These are phyloP conservation scores for Pleurotus ostreatus DNA, from an alignment of 768 basidiomycete genomes.

Conservation along the genomic window DNA sequence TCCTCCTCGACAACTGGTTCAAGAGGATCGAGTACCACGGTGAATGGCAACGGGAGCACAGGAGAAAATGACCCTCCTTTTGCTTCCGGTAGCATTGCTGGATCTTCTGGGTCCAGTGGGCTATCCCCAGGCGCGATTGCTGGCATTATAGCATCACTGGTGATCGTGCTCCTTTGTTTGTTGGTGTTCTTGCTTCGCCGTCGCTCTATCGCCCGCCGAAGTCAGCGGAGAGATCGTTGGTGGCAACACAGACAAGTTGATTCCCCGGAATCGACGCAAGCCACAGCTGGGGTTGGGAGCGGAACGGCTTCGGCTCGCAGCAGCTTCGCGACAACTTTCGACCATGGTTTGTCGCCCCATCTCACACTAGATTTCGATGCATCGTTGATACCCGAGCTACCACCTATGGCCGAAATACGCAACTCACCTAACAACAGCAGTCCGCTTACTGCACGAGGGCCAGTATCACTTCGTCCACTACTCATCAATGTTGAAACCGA, in stretches of 20 bases:
- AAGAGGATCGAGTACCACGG: background rate
- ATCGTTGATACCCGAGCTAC: constrained; percentile 22
- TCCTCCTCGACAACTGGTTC: background rate
- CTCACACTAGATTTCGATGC: constrained; percentile 17
- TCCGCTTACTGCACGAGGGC: constrained; percentile 5
- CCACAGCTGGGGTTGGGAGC: constrained; percentile 11
- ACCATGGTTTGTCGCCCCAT: constrained; percentile 31
- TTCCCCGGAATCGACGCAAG: constrained; percentile 11
- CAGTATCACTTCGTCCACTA: constrained; percentile 6
- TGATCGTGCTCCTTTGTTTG: constrained; percentile 28
- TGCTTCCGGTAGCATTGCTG: constrained; percentile 12
- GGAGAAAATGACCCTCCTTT: constrained; percentile 4
- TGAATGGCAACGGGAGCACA: constrained; percentile 5
- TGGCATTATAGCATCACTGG: constrained; percentile 30
- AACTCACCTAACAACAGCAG: constrained; percentile 20
- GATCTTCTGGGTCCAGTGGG: constrained; percentile 16
- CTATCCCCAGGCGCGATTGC: constrained; percentile 44
- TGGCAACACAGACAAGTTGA: constrained; percentile 29
- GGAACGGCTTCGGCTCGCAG: constrained; percentile 40
- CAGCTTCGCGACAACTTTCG: constrained; percentile 64
- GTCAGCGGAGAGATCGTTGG: constrained; percentile 40
- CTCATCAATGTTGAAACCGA: constrained; percentile 12
- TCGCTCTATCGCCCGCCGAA: constrained; percentile 38
- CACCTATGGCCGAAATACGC: constrained; percentile 55
- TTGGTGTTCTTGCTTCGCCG: constrained; percentile 42